Percentiles rank a stretch among this genome's conserved stretches.
These are phyloP conservation scores for Chlorella sp. DNA, from an alignment of 139 green algal species.

Conservation along the genomic window DNA sequence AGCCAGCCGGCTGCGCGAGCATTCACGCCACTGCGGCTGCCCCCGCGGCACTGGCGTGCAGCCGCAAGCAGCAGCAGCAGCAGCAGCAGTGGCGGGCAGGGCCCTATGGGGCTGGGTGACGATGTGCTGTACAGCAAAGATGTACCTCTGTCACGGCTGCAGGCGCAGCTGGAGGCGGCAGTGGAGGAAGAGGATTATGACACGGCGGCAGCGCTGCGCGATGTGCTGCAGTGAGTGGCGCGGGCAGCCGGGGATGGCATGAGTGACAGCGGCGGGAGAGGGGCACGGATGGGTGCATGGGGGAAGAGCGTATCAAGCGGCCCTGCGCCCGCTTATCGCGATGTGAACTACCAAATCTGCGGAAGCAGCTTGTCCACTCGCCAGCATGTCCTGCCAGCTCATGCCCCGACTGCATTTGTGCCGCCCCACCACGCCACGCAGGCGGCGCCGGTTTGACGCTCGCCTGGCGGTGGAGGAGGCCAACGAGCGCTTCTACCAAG, in stretches of 20 bases:
- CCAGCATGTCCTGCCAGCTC: neutral
- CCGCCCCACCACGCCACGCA: slow-evolving; percentile 11
- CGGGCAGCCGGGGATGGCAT: neutral
- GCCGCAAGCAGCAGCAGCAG: neutral
- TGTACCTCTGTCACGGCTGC: slow-evolving; percentile 30
- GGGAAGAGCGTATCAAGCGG: neutral
- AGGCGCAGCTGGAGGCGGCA: slow-evolving; percentile 50
- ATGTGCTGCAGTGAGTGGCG: slow-evolving; percentile 54
- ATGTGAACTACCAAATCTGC: neutral
- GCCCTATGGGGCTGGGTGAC: neutral
- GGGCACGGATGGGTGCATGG: neutral
- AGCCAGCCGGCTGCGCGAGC: too few relatives aligned
- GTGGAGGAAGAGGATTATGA: slow-evolving; percentile 70
- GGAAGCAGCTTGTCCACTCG: neutral
- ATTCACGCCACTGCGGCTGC: too few relatives aligned
- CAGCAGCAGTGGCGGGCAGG: neutral
- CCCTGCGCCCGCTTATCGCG: neutral
- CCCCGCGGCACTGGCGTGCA: neutral
- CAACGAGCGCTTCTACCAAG: slow-evolving; percentile 83
- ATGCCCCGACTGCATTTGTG: neutral
- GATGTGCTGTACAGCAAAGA: neutral
- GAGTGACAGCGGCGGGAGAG: neutral
- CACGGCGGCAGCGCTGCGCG: slow-evolving; percentile 60
- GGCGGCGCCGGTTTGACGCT: slow-evolving; percentile 54
- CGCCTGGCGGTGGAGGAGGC: slow-evolving; percentile 80